These are phyloP conservation scores for Toxicodendron radicans DNA, from an alignment of 345 rosid genomes.

Conservation along the genomic window DNA sequence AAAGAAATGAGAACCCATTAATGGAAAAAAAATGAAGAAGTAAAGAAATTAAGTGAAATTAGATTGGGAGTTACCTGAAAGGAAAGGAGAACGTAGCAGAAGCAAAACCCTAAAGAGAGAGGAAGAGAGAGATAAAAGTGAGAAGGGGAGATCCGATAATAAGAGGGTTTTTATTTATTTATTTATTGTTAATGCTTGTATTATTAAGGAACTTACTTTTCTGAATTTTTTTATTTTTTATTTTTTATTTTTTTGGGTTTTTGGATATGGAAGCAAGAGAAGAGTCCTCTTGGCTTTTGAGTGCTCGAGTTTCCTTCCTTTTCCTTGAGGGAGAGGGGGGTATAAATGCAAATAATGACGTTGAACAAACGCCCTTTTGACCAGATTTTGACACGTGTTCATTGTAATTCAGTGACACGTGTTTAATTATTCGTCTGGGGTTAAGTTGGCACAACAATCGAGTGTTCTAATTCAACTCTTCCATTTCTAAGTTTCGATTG, in stretches of 20 bases:
- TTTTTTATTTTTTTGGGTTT: background rate
- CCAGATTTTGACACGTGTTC: background rate
- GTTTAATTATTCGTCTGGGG: no score
- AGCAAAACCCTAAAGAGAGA: conserved; percentile 19
- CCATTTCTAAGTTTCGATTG: no score
- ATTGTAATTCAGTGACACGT: no score
- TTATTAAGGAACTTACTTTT: background rate
- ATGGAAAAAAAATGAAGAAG: background rate
- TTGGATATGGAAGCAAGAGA: background rate
- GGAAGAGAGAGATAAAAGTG: background rate
- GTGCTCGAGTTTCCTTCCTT: background rate
- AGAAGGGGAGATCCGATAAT: background rate
- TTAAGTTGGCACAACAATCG: no score
- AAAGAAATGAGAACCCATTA: background rate
- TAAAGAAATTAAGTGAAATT: background rate
- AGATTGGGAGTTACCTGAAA: conserved; percentile 7
- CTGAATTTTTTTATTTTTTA: background rate
- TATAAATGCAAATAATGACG: background rate
- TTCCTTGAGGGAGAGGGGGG: background rate
- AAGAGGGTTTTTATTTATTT: conserved; percentile 8
- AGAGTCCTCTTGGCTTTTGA: background rate
- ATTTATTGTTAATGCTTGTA: background rate
- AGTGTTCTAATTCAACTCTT: no score
- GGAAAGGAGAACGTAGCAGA: conserved; percentile 4
- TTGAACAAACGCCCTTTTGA: background rate